Evolutionary conservation across 2,329 filamentous ascomycete genomes (phyloP), one percentile per base, ranked within the genome.

Genomic region (Ampelomyces quisqualis): DNA sequence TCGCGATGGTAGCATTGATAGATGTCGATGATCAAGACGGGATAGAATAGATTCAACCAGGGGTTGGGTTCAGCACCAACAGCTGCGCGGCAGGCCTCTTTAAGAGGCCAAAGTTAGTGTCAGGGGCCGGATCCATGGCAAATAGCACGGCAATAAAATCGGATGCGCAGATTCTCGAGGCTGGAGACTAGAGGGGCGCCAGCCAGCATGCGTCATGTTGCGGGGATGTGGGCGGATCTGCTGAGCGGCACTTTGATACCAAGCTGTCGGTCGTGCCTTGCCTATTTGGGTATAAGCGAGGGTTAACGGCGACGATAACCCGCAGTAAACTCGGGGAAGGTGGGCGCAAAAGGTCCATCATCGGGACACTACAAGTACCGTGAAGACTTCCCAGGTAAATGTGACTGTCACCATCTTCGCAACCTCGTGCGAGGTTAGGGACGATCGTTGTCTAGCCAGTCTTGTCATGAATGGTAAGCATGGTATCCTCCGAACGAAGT

Each of bases 71-170:
- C 34, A 30, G 9, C 19, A 39, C 15, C 29, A 33, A 11, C 18
- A 35, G 17, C 21, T 32, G 33, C 30, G 18, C 29, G 31, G 26
- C 31, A 53, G 33, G 36, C 39, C 40, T 48, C 46, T 40, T 40
- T 40, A 33, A 42, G 46, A 31, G 35, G 30, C 34, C 38, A 23
- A 40, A 37, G 34, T 38, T 57, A 57, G 48, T 44, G 51, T 32
- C 34, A 39, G 40, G 43, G 26, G 38, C 38, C 41, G 51, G 40
- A 20, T 34, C 31, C 44, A 60, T 58, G 57, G 55, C 57, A 60
- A 40, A 43, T 40, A 49, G 35, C 30, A 53, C 57, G 56, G 56
- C 56, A 60, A 52, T 47, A 50, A 46, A 45, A 33, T 60, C 56
- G 56, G 56, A 30, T 60, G 48, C 44, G 45, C 46, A 21, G 35